Conservation (phyloP, 129 eudicot genomes). For the Flaveria trinervia region DNA sequence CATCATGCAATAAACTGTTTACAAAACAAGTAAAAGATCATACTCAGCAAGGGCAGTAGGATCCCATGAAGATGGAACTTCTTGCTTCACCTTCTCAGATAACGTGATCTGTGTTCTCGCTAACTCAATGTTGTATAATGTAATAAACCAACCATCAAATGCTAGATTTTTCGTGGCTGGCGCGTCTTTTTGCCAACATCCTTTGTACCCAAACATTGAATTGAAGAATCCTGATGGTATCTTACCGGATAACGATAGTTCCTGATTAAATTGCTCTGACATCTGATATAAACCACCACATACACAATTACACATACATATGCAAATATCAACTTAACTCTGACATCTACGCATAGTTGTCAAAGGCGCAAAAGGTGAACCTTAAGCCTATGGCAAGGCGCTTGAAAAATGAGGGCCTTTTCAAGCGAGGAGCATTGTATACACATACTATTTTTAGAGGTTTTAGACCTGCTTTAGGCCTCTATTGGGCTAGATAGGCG, state of each 20-base stretch:
- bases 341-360: not conserved
- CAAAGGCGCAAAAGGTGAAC: no score
- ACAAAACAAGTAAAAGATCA: constrained; percentile 32
- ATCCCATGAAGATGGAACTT: constrained; percentile 94
- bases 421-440: no score
- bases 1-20: not conserved
- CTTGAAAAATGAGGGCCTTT: no score
- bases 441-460: no score
- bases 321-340: constrained; percentile 1
- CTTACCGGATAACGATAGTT: constrained; percentile 76
- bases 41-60: constrained; percentile 92
- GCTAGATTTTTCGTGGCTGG: constrained; percentile 75
- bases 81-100: constrained; percentile 76
- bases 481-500: no score
- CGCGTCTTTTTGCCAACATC: constrained; percentile 94
- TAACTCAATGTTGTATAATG: constrained; percentile 76
- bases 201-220: constrained; percentile 77
- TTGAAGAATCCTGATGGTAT: constrained; percentile 91
- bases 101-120: constrained; percentile 67
- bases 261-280: constrained; percentile 95
- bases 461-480: no score
- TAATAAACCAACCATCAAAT: constrained; percentile 89
- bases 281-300: constrained; percentile 50
- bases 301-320: not conserved
- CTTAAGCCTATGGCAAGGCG: no score